Evolutionary conservation across 2,329 filamentous ascomycete genomes (phyloP), one percentile per base, ranked within the genome.

Genomic region (Phialophora macrospora): DNA sequence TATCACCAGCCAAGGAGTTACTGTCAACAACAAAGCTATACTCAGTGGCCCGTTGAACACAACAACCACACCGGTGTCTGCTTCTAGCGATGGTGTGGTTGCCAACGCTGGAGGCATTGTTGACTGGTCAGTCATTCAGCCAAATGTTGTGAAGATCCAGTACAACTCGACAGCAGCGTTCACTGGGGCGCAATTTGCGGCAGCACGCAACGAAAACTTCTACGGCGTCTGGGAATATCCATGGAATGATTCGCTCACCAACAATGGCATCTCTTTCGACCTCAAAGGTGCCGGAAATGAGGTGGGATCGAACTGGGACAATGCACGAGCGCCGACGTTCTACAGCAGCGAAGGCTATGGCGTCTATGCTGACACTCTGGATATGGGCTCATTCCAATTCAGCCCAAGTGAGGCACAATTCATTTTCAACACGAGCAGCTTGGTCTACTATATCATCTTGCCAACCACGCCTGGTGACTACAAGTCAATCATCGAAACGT

Each of bases 181-280:
- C 22, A 58, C 34, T 1, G 55, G 55, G 30, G 55, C 55, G 26
- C 55, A 58, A 17, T 58, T 58, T 26, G 32, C 38, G 9, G 24
- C 55, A 8, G 55, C 5, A 7, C 34, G 38, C 12, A 28, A 58
- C 26, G 55, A 58, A 17, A 58, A 20, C 5, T 26, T 58, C n/a
- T 58, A 58, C n/a, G 55, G 55, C 24, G 55, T 58, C 26, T 58
- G 55, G 55, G 55, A 58, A 44, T 58, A 58, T 38, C 55, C 55
- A 11, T 58, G 55, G 55, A 58, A 58, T 26, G 38, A 58, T 30
- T 58, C 55, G 2, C 55, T 58, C 20, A 58, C 55, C 11, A 58
- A 58, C 9, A 46, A 58, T 17, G 55, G 55, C 55, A 44, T 58
- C 17, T 26, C 26, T 12, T 58, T 58, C 26, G 55, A 58, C 24